Evolutionary conservation across 768 basidiomycete genomes (phyloP), one percentile per base, ranked within the genome.

Genomic region (Suillus americanus): DNA sequence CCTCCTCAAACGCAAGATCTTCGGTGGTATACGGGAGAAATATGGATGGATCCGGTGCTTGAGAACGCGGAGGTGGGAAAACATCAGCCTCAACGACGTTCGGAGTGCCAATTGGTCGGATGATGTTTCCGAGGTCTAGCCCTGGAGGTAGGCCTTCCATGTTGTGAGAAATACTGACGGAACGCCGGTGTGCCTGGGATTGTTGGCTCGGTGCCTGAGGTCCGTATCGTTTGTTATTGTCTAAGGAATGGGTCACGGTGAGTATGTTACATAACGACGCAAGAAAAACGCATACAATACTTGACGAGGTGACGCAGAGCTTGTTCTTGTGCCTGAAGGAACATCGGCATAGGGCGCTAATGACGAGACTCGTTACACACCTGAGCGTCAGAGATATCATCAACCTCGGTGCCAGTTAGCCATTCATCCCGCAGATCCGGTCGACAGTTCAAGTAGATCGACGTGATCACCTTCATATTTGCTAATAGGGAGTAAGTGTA

Each of bases 391-490:
- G 89, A 81, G 61, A 89, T 91, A 67, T 93, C 92, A 67, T 99
- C 97, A 12, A 93, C 89, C 74, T 99, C 97, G 16, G 88, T 89
- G 1, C 94, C 94, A 14, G 95, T 91, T 48, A 99, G 83, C 97
- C 97, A 99, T 72, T 99, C 97, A 75, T 99, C 97, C 23, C 97
- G 86, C 48, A 99, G 83, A 73, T 99, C 97, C 9, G 97, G 97
- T 61, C 97, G 86, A 74, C 96, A 98, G 72, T 98, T 97, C 64
- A 99, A 82, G 76, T 99, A 99, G 68, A 99, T 98, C 20, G 96
- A 89, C 10, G 97, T 99, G 70, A 99, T 99, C 63, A 99, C 93
- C 79, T 99, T 99, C 97, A 99, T 99, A 76, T 99, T 99, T 25
- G 94, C 97, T 99, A 72, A 59, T 35, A 57, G 55, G 46, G 62